A percentile compares a stretch with the other conserved stretches of the same genome.
phyloP scores from a whole-genome alignment of 2,329 filamentous ascomycete genomes.

The Cercospora beticola region DNA sequence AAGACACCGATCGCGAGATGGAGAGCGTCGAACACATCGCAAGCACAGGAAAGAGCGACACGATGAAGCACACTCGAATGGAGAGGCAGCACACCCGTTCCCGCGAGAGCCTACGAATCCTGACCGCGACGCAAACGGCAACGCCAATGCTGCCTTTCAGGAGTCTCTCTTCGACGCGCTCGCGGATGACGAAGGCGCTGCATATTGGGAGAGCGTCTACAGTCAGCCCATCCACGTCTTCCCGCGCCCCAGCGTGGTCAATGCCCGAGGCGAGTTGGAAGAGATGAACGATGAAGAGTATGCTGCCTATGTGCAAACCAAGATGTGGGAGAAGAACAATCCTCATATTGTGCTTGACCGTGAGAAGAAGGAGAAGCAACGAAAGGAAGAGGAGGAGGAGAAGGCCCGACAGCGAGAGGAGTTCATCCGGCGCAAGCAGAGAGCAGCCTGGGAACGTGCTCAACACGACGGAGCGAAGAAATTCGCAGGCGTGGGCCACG shows the following conservation, averaged over 20 bases:
- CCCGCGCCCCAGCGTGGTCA: slow-evolving; percentile 62
- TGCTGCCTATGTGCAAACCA: slow-evolving; percentile 74
- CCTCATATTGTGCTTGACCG: slow-evolving; percentile 78
- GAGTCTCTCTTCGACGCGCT: slow-evolving; percentile 96
- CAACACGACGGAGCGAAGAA: slow-evolving; percentile 40
- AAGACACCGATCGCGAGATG: slow-evolving; percentile 26
- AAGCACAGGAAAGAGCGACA: slow-evolving; percentile 20
- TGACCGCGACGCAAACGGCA: slow-evolving; percentile 43
- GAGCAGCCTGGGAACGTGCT: slow-evolving; percentile 36
- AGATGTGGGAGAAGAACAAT: slow-evolving; percentile 96
- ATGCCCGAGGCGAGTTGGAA: slow-evolving; percentile 61
- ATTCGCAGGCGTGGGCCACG: slow-evolving; percentile 46
- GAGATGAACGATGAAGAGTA: slow-evolving; percentile 93
- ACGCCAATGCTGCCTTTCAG: slow-evolving; percentile 76
- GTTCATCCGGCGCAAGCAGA: slow-evolving; percentile 44
- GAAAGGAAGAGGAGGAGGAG: slow-evolving; percentile 48
- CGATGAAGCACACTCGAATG: slow-evolving; percentile 1
- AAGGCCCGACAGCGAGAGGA: slow-evolving; percentile 38
- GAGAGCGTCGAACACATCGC: slow-evolving; percentile 10
- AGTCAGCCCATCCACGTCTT: slow-evolving; percentile 91
- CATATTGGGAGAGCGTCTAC: slow-evolving; percentile 96
- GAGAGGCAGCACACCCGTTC: slow-evolving; percentile 35
- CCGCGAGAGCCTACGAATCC: slow-evolving; percentile 34
- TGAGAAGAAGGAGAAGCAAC: slow-evolving; percentile 58
- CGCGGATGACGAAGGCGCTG: slow-evolving; percentile 92